These are phyloP conservation scores for Aaosphaeria pasadenensis DNA, from an alignment of 2,329 filamentous ascomycete species.

Conservation along the genomic window DNA sequence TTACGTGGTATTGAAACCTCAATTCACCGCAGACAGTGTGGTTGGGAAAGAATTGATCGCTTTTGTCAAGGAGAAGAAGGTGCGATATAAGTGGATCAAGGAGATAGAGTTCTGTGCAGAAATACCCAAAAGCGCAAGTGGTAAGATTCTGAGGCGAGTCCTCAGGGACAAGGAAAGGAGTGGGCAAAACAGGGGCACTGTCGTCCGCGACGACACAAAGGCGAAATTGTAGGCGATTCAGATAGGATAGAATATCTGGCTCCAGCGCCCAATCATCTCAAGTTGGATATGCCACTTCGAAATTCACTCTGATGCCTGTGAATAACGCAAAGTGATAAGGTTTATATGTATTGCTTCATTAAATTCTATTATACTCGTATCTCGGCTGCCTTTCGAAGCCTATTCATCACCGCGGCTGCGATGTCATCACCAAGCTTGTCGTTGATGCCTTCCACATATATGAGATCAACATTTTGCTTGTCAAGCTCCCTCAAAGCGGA, in stretches of 20 bases:
- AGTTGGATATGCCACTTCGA: too few species aligned
- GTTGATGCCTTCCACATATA: slow-evolving; percentile 84
- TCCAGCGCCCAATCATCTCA: too few species aligned
- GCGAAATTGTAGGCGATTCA: background rate
- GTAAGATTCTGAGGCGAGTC: slow-evolving; percentile 61
- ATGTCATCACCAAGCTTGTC: slow-evolving; percentile 70
- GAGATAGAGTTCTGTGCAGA: slow-evolving; percentile 41
- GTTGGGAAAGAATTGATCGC: slow-evolving; percentile 37
- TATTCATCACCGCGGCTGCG: slow-evolving; percentile 65
- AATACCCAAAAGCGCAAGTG: slow-evolving; percentile 61
- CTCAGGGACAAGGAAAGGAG: slow-evolving; percentile 68
- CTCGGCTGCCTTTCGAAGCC: slow-evolving; percentile 48
- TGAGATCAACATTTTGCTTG: slow-evolving; percentile 71
- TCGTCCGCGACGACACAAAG: background rate
- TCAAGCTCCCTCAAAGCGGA: slow-evolving; percentile 84
- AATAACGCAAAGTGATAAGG: too few species aligned
- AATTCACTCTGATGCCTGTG: too few species aligned
- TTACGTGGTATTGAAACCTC: slow-evolving; percentile 41
- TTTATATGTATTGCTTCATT: too few species aligned
- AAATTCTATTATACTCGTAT: slow-evolving; percentile 14
- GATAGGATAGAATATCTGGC: too few species aligned
- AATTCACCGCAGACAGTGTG: slow-evolving; percentile 22
- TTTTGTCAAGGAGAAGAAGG: slow-evolving; percentile 45
- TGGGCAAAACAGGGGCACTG: background rate
- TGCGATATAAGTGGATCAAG: slow-evolving; percentile 46